Evolutionary conservation across 768 basidiomycete species (phyloP), one percentile per base, ranked within the genome.

Genomic region (Lactarius hatsudake): DNA sequence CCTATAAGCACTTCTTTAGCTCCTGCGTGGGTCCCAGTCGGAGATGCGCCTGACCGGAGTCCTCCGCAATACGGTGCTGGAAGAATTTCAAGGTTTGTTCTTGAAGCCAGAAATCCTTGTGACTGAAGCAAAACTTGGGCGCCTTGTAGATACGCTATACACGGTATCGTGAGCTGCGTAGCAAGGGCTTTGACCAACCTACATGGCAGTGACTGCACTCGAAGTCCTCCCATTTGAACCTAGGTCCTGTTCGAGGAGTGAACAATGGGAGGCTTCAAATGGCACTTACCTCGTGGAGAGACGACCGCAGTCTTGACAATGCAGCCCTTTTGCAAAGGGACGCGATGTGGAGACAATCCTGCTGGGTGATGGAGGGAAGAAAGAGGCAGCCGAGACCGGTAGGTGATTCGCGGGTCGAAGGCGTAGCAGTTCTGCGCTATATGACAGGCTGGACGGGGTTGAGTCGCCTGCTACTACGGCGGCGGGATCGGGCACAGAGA

Each of bases 151-250:
- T 61, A n/a, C 60, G 65, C 71, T 70, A 57, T 30, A 15, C 40
- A 32, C 30, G 5, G n/a, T 5, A 38, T 28, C 58, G 34, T 51
- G 48, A 54, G 17, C 58, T 56, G 45, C 32, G 26, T 23, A 10
- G 54, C 10, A 18, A 17, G 5, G 17, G 7, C 18, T 23, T 67
- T 13, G 23, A 26, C 6, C 15, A 23, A 65, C 78, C 61, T 75
- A 90, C 91, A 20, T 79, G 71, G 73, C 90, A 93, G 64, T 79
- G 72, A 38, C 79, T 75, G 72, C 91, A 94, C 74, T 89, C 83
- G 85, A 89, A 91, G 59, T 81, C 73, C 73, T 90, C 84, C 91
- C 90, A 92, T 75, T 87, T 88, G 61, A 75, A 86, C 71, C 91
- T 93, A 51, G n/a, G 58, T 23, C 57, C 53, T 42, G 36, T 48